Evolutionary conservation across 1,139 yeast genomes (phyloP).

Genomic region (Scheffersomyces quercinus): DNA sequence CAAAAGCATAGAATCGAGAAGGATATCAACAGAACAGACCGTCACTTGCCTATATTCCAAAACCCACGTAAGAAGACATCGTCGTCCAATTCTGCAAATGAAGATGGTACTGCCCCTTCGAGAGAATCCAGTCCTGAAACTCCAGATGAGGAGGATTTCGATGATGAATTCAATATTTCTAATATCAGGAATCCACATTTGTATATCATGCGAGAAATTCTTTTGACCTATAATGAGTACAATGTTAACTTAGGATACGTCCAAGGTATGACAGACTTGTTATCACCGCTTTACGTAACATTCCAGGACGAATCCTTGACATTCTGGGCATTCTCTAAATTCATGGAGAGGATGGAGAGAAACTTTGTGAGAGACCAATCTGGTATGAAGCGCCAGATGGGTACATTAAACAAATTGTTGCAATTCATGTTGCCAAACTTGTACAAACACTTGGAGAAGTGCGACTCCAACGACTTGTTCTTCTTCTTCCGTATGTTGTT

Average conservation of each 20-base stretch:
- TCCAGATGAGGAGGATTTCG: slow-evolving; percentile 50
- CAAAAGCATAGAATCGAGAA: slow-evolving; percentile 88
- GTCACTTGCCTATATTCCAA: slow-evolving; percentile 67
- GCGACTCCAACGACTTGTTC: slow-evolving; percentile 87
- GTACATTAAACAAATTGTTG: slow-evolving; percentile 75
- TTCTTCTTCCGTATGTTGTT: slow-evolving; percentile 93
- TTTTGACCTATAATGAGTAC: slow-evolving; percentile 82
- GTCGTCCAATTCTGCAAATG: slow-evolving; percentile 14
- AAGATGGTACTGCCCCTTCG: slow-evolving; percentile 11
- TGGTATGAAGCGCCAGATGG: slow-evolving; percentile 90
- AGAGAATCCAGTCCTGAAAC: slow-evolving; percentile 40
- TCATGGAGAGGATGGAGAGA: slow-evolving; percentile 95
- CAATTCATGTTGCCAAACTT: slow-evolving; percentile 87
- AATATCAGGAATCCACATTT: slow-evolving; percentile 69
- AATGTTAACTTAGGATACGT: slow-evolving; percentile 88
- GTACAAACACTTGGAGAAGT: slow-evolving; percentile 77
- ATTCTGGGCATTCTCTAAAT: slow-evolving; percentile 85
- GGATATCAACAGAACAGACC: slow-evolving; percentile 90
- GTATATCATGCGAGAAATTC: slow-evolving; percentile 69
- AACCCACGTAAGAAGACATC: slow-evolving; percentile 32
- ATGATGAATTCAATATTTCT: slow-evolving; percentile 51
- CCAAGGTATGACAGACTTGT: slow-evolving; percentile 95
- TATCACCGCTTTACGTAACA: slow-evolving; percentile 81
- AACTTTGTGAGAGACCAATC: slow-evolving; percentile 88
- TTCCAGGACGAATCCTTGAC: slow-evolving; percentile 77